A percentile compares a stretch with the other conserved stretches of the same genome.
phyloP scores from a whole-genome alignment of 805 yeast genomes.

The Myxozyma lipomycoides region DNA sequence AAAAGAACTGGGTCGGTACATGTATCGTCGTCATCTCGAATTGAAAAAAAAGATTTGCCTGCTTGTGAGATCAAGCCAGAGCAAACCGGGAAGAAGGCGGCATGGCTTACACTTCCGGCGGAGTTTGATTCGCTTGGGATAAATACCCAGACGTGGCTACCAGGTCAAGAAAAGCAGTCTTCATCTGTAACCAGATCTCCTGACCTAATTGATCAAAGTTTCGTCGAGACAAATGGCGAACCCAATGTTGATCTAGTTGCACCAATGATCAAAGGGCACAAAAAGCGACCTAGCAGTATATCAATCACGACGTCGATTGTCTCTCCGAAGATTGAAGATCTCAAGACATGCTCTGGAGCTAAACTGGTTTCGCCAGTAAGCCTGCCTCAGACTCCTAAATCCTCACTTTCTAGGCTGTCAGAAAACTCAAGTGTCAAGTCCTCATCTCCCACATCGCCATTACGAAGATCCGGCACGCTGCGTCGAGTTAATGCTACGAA shows the following conservation, averaged over 20 bases:
- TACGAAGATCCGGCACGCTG: slow-evolving; percentile 12
- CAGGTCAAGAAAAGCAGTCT: not conserved
- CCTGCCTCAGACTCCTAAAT: not conserved
- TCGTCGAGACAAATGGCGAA: not conserved
- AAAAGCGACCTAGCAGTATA: not conserved
- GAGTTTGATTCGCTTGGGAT: not conserved
- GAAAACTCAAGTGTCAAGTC: not conserved
- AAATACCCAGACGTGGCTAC: not conserved
- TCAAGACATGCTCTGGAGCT: not conserved
- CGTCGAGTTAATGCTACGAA: slow-evolving; percentile 4
- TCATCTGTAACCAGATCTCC: not conserved
- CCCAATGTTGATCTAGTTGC: not conserved
- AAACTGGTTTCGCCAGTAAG: not conserved
- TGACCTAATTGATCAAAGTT: not conserved
- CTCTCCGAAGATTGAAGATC: not conserved
- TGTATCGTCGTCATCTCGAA: not conserved
- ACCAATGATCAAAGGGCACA: not conserved
- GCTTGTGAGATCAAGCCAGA: not conserved
- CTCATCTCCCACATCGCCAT: slow-evolving; percentile 8
- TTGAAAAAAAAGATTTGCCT: not conserved
- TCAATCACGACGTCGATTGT: not conserved
- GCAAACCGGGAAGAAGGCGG: not conserved
- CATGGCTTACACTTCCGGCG: not conserved
- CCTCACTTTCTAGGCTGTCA: not conserved
- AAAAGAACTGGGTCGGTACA: not conserved